These are phyloP conservation scores for Ephemerocybe angulata DNA, from an alignment of 768 basidiomycete species.

Conservation along the genomic window DNA sequence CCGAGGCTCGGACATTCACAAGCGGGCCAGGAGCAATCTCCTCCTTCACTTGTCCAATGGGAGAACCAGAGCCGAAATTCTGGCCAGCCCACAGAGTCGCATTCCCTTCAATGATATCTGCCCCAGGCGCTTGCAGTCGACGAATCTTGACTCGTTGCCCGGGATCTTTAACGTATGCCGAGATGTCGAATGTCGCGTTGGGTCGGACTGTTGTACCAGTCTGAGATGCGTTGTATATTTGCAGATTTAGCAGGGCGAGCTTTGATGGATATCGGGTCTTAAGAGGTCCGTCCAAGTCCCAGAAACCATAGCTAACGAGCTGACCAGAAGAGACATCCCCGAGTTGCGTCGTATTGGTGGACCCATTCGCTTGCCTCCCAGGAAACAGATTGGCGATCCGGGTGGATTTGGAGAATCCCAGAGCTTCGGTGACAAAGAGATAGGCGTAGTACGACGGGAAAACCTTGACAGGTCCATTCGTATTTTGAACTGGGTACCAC, in stretches of 20 bases:
- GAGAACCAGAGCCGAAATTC: constrained; percentile 39
- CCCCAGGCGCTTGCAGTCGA: constrained; percentile 45
- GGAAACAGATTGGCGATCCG: constrained; percentile 49
- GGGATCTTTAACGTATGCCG: constrained; percentile 30
- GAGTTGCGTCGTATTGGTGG: constrained; percentile 47
- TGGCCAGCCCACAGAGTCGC: constrained; percentile 51
- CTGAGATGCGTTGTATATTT: constrained; percentile 50
- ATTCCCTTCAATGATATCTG: constrained; percentile 42
- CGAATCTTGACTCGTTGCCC: constrained; percentile 32
- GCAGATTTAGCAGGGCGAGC: constrained; percentile 45
- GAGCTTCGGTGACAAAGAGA: constrained; percentile 46
- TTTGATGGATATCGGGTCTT: constrained; percentile 37
- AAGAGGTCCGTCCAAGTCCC: constrained; percentile 31
- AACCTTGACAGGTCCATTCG: constrained; percentile 46
- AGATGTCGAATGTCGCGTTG: constrained; percentile 43
- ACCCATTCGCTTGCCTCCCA: constrained; percentile 48
- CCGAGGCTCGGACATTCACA: constrained; percentile 25
- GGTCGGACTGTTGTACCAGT: constrained; percentile 34
- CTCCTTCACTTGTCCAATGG: constrained; percentile 35
- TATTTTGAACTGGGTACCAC: constrained; percentile 48
- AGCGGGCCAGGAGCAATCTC: constrained; percentile 30
- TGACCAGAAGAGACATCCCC: constrained; percentile 47
- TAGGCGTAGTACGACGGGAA: constrained; percentile 55
- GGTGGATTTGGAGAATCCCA: constrained; percentile 40
- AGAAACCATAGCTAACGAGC: constrained; percentile 49